Evolutionary conservation across 495 filamentous ascomycete species (phyloP).

Genomic region (Pseudevernia furfuracea): DNA sequence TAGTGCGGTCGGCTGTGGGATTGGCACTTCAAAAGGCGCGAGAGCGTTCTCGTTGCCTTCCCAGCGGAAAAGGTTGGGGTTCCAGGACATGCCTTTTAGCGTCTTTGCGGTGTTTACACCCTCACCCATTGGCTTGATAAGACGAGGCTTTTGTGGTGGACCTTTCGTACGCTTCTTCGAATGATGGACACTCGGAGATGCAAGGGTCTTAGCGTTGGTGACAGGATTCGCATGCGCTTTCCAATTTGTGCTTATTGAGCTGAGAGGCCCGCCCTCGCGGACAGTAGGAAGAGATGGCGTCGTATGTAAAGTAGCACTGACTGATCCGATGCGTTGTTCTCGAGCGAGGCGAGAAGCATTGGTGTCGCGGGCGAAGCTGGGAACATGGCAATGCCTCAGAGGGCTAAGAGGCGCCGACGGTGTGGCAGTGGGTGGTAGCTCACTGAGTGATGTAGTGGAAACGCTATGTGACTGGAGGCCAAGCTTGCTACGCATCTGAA

Average conservation of each 20-base stretch:
- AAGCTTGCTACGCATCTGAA: slow-evolving; percentile 48
- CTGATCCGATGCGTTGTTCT: slow-evolving; percentile 65
- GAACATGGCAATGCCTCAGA: slow-evolving; percentile 48
- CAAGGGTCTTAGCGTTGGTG: slow-evolving; percentile 23
- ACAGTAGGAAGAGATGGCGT: slow-evolving; percentile 29
- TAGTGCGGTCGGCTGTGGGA: slow-evolving; percentile 37
- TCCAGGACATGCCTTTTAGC: slow-evolving; percentile 92
- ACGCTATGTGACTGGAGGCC: slow-evolving; percentile 44
- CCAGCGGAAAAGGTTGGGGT: slow-evolving; percentile 76
- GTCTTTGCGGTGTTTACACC: slow-evolving; percentile 58
- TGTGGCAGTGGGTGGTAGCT: slow-evolving; percentile 49
- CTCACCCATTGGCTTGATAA: slow-evolving; percentile 64
- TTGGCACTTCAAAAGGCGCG: slow-evolving; percentile 57
- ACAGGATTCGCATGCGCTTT: slow-evolving; percentile 58
- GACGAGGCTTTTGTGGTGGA: slow-evolving; percentile 54
- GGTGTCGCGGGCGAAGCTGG: slow-evolving; percentile 89
- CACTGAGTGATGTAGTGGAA: slow-evolving; percentile 37
- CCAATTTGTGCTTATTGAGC: slow-evolving; percentile 66
- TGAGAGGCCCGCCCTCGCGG: slow-evolving; percentile 49
- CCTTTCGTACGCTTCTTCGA: slow-evolving; percentile 49
- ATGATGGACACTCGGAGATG: slow-evolving; percentile 32
- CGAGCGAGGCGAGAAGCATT: slow-evolving; percentile 82
- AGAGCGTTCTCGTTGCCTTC: slow-evolving; percentile 90
- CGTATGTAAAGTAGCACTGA: slow-evolving; percentile 34
- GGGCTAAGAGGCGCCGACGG: slow-evolving; percentile 46